Evolutionary conservation across 352 stramenopile genomes (phyloP), one percentile per base, ranked within the genome.

Genomic region (Aphanomyces stellatus): DNA sequence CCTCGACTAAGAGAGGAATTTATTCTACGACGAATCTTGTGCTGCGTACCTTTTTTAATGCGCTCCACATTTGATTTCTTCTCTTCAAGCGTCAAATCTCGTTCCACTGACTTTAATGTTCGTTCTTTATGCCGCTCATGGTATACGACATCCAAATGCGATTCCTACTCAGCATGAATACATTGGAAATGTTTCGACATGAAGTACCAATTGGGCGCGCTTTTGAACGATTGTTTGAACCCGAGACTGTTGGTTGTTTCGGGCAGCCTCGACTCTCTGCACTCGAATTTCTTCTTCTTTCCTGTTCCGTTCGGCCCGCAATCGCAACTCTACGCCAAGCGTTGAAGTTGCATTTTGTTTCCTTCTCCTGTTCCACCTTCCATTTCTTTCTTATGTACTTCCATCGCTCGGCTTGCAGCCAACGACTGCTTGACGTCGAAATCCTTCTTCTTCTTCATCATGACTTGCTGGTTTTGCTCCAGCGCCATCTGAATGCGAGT

Each of bases 41-140:
- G 25, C n/a, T 33, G 13, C 27, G 17, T 35, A 67, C 60, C 60
- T 67, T 67, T 67, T 59, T 90, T 87, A 67, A 93, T 77, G 7
- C 84, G 80, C 60, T 86, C 78, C 27, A 91, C 81, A 13, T 87
- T 91, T 28, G 88, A 71, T 41, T 81, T 72, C 53, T 86, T 87
- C 51, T 90, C 80, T 30, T 87, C 70, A 13, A 76, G 53, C 31
- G 62, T 67, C 57, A 92, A 43, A 31, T 81, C 69, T 51, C 78
- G 81, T 41, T 90, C 79, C 24, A 92, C 76, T 28, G 74, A 79
- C 4, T 74, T 68, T 3, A 93, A 53, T 22, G 79, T 51, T 13
- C 81, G 74, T 25, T 78, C 67, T 37, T 79, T 82, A 43, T 87
- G 74, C 4, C 74, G 72, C 31, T 85, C 76, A 4, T 75, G 61